Evolutionary conservation across 371 early-diverging fungal genomes (phyloP).

Genomic region (Capillidium rhysosporum): DNA sequence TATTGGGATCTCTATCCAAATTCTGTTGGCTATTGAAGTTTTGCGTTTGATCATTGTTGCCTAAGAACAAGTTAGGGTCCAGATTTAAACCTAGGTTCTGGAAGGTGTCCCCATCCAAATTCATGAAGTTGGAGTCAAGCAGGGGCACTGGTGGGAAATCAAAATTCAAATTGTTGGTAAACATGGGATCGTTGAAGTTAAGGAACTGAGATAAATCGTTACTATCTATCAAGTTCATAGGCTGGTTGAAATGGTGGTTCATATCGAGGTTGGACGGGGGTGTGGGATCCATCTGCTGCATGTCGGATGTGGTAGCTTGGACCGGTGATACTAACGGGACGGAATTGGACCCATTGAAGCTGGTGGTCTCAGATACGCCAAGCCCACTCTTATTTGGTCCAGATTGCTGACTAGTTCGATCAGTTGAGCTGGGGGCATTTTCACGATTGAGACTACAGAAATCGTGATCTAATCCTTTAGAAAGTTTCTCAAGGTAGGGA

Average conservation of each 20-base stretch:
- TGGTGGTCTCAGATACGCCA: neutral
- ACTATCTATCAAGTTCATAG: neutral
- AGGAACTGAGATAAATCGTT: neutral
- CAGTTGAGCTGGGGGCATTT: neutral
- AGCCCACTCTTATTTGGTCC: neutral
- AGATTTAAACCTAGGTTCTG: neutral
- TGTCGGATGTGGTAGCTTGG: neutral
- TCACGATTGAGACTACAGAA: neutral
- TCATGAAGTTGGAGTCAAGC: neutral
- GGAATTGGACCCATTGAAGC: neutral
- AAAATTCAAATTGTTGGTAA: neutral
- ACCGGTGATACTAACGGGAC: neutral
- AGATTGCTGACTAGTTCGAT: neutral
- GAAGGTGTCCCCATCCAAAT: neutral
- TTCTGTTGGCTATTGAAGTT: too few species aligned
- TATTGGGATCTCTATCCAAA: too few species aligned
- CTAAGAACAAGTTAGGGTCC: too few species aligned
- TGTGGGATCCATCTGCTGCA: neutral
- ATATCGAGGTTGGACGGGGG: neutral
- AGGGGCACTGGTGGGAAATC: neutral
- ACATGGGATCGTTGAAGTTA: neutral
- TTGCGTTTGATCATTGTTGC: too few species aligned
- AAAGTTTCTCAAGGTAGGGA: conserved; percentile 3
- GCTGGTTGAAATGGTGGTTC: too few species aligned
- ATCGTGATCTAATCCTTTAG: neutral